These are phyloP conservation scores for Acarospora socialis DNA, from an alignment of 2,329 filamentous ascomycete genomes.

Conservation along the genomic window DNA sequence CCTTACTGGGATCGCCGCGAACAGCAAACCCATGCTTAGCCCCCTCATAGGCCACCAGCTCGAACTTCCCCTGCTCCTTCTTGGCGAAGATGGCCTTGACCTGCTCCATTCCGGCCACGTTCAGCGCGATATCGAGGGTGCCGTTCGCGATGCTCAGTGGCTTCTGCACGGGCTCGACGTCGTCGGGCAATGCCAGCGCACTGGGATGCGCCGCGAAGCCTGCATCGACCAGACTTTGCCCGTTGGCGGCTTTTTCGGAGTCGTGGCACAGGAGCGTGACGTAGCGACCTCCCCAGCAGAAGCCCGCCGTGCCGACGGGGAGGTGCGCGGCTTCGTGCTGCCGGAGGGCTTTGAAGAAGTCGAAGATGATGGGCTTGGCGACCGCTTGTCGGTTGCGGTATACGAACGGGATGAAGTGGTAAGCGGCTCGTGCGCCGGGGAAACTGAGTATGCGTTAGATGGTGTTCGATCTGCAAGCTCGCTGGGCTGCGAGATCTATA, in stretches of 20 bases:
- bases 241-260: constrained; percentile 16
- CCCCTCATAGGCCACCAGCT: constrained; percentile 23
- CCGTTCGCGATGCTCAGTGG: constrained; percentile 36
- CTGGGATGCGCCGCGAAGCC: constrained; percentile 42
- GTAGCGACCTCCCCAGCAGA: constrained; percentile 49
- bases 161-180: constrained; percentile 31
- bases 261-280: constrained; percentile 34
- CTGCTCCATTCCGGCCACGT: constrained; percentile 19
- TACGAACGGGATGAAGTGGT: constrained; percentile 15
- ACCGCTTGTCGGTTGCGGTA: constrained; percentile 17
- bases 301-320: constrained; percentile 41
- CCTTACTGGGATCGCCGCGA: constrained; percentile 22
- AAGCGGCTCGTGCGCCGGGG: no score
- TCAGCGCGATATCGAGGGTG: constrained; percentile 30
- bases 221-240: constrained; percentile 32
- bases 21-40: constrained; percentile 31
- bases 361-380: constrained; percentile 22
- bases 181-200: constrained; percentile 31
- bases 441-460: no score
- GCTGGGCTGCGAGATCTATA: no score
- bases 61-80: constrained; percentile 21
- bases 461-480: no score
- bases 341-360: constrained; percentile 26
- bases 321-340: constrained; percentile 19
- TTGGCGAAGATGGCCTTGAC: constrained; percentile 24